Evolutionary conservation across 768 basidiomycete species (phyloP), one percentile per base, ranked within the genome.

Genomic region (Russula earlei): DNA sequence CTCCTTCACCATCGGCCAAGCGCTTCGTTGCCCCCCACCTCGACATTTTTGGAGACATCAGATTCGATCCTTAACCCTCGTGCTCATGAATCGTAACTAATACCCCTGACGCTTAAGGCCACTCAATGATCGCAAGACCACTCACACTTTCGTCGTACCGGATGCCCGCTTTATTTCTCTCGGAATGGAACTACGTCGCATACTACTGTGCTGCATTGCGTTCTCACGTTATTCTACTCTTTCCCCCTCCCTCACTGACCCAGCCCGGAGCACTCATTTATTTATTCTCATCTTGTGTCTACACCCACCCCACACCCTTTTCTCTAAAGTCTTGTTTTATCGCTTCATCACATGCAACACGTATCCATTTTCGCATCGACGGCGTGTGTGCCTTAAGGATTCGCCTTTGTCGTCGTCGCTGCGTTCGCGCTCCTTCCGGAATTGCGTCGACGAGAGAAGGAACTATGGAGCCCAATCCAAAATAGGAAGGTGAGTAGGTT

Each of bases 1-100:
- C 85, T 1, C 87, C 87, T 7, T 84, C 84, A 1, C 81, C 79
- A 10, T 73, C 79, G 1, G 75, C 77, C 50, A 71, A 78, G 55
- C 81, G 81, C 53, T 77, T 77, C 69, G 76, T 62, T 2, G 50
- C 64, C 14, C 49, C 65, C 22, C 58, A 63, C 7, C 61, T 63
- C 47, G 60, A 62, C 41, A 22, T 59, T n/a, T 63, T 63, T 50
- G 55, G 59, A 24, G 61, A 62, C 53, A 61, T 62, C 49, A 48
- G 52, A 50, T 62, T 62, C 49, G 55, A 61, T 41, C 49, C 55
- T 36, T 52, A 42, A 53, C 49, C 41, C 22, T 38, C 29, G 36
- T 31, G 31, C 48, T 29, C n/a, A 52, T 48, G 22, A 34, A 45
- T 47, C 43, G 24, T 37, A 44, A 48, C 52, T 45, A 42, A 60